phyloP scores from a whole-genome alignment of 2,329 filamentous ascomycete species.

The Verticillium albo-atrum region DNA sequence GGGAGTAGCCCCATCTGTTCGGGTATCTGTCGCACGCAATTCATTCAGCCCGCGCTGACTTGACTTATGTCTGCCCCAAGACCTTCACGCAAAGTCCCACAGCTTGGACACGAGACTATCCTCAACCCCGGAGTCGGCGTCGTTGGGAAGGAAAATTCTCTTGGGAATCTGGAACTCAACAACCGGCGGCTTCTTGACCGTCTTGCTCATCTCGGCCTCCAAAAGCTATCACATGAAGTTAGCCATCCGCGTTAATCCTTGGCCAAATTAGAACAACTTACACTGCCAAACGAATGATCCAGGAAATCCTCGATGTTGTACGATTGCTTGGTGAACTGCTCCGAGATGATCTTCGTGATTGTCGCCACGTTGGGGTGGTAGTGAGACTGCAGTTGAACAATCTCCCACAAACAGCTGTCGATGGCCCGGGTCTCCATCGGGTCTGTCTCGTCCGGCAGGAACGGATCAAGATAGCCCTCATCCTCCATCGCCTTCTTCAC shows the following conservation, averaged over 20 bases:
- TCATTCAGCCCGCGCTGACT: not conserved
- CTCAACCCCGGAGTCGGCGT: conserved; percentile 38
- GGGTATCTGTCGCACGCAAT: not conserved
- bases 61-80: not conserved
- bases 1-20: too few relatives aligned
- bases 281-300: conserved; percentile 84
- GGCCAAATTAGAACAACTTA: conserved; percentile 38
- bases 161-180: conserved; percentile 95
- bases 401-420: conserved; percentile 91
- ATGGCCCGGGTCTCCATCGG: conserved; percentile 84
- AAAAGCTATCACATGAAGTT: conserved; percentile 56
- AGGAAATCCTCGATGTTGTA: conserved; percentile 98
- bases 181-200: conserved; percentile 79
- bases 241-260: conserved; percentile 16
- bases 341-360: conserved; percentile 86
- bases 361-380: conserved; percentile 97
- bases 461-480: conserved; percentile 65
- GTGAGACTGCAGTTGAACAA: conserved; percentile 85
- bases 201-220: conserved; percentile 77
- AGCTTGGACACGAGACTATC: conserved; percentile 55
- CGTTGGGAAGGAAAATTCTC: conserved; percentile 62
- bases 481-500: conserved; percentile 56
- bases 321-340: conserved; percentile 93
- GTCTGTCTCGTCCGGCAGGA: conserved; percentile 69
- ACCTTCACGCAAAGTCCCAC: conserved; percentile 48